Evolutionary conservation across 768 basidiomycete species (phyloP).

Genomic region (Suillus cothurnatus): DNA sequence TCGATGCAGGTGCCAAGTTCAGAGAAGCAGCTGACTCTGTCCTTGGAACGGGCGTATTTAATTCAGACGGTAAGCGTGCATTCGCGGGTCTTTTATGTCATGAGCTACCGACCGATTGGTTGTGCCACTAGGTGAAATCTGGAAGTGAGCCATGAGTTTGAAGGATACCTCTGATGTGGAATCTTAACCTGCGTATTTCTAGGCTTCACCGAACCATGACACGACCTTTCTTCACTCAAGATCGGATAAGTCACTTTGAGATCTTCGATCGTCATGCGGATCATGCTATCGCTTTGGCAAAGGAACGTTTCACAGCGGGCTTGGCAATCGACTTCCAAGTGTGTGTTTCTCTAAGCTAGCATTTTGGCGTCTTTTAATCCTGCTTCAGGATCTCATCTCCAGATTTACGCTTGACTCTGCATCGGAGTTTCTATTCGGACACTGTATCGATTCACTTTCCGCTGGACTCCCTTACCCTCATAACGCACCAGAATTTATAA

Average conservation of each 20-base stretch:
- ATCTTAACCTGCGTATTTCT: neutral
- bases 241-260: slow-evolving; percentile 63
- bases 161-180: neutral
- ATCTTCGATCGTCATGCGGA: slow-evolving; percentile 59
- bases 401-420: slow-evolving; percentile 57
- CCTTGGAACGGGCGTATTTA: slow-evolving; percentile 58
- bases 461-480: slow-evolving; percentile 42
- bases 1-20: slow-evolving; percentile 35
- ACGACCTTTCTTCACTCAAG: slow-evolving; percentile 69
- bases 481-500: slow-evolving; percentile 16
- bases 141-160: slow-evolving; percentile 51
- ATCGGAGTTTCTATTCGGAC: slow-evolving; percentile 54
- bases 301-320: slow-evolving; percentile 45
- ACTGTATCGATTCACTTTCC: slow-evolving; percentile 41
- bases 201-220: slow-evolving; percentile 70
- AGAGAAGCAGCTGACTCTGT: slow-evolving; percentile 32
- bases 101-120: slow-evolving; percentile 9
- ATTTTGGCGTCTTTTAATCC: neutral
- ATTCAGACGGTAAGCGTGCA: slow-evolving; percentile 44
- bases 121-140: slow-evolving; percentile 53
- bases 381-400: slow-evolving; percentile 41
- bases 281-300: slow-evolving; percentile 46
- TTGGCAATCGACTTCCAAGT: slow-evolving; percentile 65
- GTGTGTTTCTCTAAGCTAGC: neutral
- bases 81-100: neutral